Evolutionary conservation across 208 protist genomes (phyloP), one percentile per base, ranked within the genome.

Genomic region (Trypanosoma conorhini): DNA sequence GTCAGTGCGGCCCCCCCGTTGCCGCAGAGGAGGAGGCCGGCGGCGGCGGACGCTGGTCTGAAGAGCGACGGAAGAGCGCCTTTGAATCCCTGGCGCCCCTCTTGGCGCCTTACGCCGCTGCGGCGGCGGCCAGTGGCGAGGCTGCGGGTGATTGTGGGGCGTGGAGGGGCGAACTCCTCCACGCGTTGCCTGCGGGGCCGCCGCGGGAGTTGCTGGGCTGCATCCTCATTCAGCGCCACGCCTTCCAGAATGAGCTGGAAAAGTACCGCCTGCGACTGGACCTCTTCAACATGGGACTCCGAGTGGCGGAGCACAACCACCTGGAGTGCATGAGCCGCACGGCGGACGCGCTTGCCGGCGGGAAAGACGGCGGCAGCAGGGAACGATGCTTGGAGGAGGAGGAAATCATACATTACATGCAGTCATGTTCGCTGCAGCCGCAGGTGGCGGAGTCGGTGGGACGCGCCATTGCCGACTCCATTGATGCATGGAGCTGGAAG

Each of bases 261-360:
- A 72, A 82, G 60, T 96, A 96, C 69, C 91, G 91, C 8, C 73
- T 96, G 48, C 87, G 91, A 38, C 75, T 96, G 30, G 78, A 77
- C 58, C 83, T 96, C 17, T 96, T 94, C 57, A 86, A 93, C 56
- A 79, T 92, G 58, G 91, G 91, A 62, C 72, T 91, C 42, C 87
- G 91, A 30, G 91, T 96, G 0, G 91, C 83, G 3, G 91, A 96
- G 79, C 91, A 96, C 65, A 92, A 87, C 78, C 91, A 96, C 67
- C 67, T 96, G 28, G 75, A 86, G 52, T 84, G 79, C 67, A 93
- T 93, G 91, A 92, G 85, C 71, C 72, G 70, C 19, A 57, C 62
- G 3, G 87, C 89, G 21, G 89, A 95, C 69, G 59, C 62, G 2
- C 70, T 83, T 2, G 86, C 82, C 0, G 54, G 40, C 26, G 62